Evolutionary conservation across 208 protist genomes (phyloP).

Genomic region (Vickermania spadyakhi): DNA sequence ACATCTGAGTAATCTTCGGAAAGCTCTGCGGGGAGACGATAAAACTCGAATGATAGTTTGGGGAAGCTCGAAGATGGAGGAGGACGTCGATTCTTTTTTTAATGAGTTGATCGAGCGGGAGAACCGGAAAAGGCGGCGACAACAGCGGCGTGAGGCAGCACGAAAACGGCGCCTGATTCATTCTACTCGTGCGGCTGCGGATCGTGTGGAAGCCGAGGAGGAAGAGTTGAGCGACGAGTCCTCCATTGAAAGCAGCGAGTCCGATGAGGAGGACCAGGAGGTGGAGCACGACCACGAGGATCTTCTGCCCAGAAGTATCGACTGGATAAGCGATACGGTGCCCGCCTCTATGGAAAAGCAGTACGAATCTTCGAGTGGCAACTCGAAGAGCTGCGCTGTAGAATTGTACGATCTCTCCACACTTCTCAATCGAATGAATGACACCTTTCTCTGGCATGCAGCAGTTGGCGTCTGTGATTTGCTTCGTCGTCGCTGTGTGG

Average conservation of each 20-base stretch:
- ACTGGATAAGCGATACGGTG: slow-evolving; percentile 40
- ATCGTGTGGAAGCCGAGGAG: slow-evolving; percentile 10
- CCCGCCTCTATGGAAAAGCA: slow-evolving; percentile 32
- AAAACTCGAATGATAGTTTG: slow-evolving; percentile 50
- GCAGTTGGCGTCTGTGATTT: slow-evolving; percentile 76
- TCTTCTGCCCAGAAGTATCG: slow-evolving; percentile 22
- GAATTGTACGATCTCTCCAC: slow-evolving; percentile 71
- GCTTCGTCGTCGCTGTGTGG: slow-evolving; percentile 57
- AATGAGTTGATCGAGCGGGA: slow-evolving; percentile 20
- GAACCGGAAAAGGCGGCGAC: slow-evolving; percentile 10
- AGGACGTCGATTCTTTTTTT: slow-evolving; percentile 73
- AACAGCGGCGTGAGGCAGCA: slow-evolving; percentile 14
- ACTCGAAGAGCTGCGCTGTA: slow-evolving; percentile 62
- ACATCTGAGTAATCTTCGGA: slow-evolving; percentile 60
- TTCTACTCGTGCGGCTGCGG: background rate
- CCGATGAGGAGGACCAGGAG: slow-evolving; percentile 1
- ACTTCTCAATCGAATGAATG: slow-evolving; percentile 51
- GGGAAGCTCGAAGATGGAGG: slow-evolving; percentile 40
- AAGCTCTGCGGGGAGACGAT: slow-evolving; percentile 13
- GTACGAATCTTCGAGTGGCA: slow-evolving; percentile 61
- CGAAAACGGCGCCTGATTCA: slow-evolving; percentile 7
- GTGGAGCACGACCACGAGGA: slow-evolving; percentile 25
- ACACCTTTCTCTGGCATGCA: slow-evolving; percentile 72
- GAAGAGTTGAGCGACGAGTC: slow-evolving; percentile 14
- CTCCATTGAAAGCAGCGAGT: slow-evolving; percentile 2